Base-by-base conservation (phyloP, 2,329 filamentous ascomycete species). In the Pseudogymnoascus sp. region DNA sequence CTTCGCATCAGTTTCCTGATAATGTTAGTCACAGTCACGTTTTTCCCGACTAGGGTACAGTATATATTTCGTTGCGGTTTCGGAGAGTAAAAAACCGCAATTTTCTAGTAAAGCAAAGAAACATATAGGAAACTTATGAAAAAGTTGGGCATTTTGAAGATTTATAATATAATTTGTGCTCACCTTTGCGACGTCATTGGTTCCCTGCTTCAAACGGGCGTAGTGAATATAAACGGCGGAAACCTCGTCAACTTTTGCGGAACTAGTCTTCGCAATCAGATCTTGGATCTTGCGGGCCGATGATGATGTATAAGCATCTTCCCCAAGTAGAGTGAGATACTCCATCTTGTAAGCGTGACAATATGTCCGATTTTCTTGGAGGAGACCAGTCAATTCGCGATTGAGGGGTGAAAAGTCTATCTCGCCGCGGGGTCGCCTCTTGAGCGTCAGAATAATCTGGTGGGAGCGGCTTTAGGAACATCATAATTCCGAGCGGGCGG, bases 221-320 rank as follows among this genome's bases (percentile, higher is more conserved):
- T 72, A 73, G 60, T 73, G 67, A 23, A 71, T 64, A 67, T 69
- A 72, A 28, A 67, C 63, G 14, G 69, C 71, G 33, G 62, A 62
- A 35, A 73, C 64, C 30, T 64, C 66, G 14, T 63, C 67, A 3
- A 72, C 68, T 45, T 66, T 65, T 1, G 61, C 64, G 8, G 58
- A 60, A 11, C 62, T 60, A 35, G 58, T 14, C 63, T 64, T 64
- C 25, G 62, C 62, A n/a, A 64, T 62, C 38, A 62, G 45, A 60
- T 60, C 63, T 6, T 58, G 23, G 33, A 72, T 63, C 62, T 71
- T 73, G 39, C 68, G 63, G 11, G 70, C 64, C 60, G 71, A 69
- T 5, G 69, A 64, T 4, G 62, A 41, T n/a, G 70, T 70, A 62
- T 70, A 70, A 62, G 70, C 72, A 23, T 67, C 62, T 39, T 70